phyloP scores from a whole-genome alignment of 2,329 filamentous ascomycete species.

The Fusarium sp. region DNA sequence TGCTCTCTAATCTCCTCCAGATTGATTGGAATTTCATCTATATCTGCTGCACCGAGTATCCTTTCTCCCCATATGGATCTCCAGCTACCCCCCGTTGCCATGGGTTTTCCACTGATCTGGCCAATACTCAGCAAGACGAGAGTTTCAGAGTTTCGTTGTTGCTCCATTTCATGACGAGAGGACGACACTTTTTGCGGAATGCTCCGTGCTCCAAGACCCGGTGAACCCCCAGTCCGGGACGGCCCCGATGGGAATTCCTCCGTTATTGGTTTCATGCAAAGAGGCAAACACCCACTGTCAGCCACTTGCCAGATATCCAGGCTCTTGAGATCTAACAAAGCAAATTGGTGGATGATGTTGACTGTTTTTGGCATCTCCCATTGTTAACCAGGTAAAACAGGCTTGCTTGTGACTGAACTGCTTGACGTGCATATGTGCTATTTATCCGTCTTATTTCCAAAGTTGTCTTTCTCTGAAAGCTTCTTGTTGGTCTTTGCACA shows the following conservation, averaged over 20 bases:
- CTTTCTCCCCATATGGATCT: too few species aligned
- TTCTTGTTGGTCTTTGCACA: too few species aligned
- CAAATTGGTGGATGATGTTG: neutral
- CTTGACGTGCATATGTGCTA: neutral
- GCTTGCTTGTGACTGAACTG: neutral
- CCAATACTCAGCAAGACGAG: constrained; percentile 8
- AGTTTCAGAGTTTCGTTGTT: constrained; percentile 34
- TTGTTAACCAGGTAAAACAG: neutral
- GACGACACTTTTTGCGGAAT: neutral
- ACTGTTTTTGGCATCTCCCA: neutral
- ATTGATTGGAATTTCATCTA: constrained; percentile 45
- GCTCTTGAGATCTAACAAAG: constrained; percentile 1
- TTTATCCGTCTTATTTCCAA: neutral
- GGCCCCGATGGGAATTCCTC: constrained; percentile 22
- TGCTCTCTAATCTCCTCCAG: constrained; percentile 43
- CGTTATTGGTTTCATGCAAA: constrained; percentile 37
- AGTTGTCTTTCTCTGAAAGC: neutral
- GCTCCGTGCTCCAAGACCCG: constrained; percentile 17
- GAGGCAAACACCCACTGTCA: neutral
- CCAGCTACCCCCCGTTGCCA: constrained; percentile 8
- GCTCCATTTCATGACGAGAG: constrained; percentile 32
- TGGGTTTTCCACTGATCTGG: constrained; percentile 17
- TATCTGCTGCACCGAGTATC: constrained; percentile 17
- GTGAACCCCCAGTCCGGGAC: constrained; percentile 6
- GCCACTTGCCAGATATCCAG: neutral